Percentiles rank a stretch among this genome's conserved stretches.
phyloP scores from a whole-genome alignment of 1,284 basidiomycete genomes.

The Porogramme epimiltina region DNA sequence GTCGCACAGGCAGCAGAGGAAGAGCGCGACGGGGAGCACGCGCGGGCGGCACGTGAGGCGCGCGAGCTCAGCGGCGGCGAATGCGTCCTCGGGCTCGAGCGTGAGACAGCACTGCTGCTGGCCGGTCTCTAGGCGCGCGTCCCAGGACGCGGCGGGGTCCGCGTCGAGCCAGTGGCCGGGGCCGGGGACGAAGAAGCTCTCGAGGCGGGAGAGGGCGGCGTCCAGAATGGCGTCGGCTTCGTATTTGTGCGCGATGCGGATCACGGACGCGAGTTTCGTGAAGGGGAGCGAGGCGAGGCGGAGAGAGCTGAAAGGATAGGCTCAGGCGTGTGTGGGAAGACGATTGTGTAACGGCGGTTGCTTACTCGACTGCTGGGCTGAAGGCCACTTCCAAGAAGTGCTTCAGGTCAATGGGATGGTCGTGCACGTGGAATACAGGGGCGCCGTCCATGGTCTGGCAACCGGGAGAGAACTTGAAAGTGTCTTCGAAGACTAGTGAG shows the following conservation, averaged over 20 bases:
- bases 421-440: too few relatives aligned
- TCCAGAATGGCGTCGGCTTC: background rate
- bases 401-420: too few relatives aligned
- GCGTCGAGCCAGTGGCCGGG: background rate
- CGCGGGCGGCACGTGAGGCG: background rate
- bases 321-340: too few relatives aligned
- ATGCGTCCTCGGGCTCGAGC: background rate
- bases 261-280: background rate
- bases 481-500: too few relatives aligned
- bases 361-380: too few relatives aligned
- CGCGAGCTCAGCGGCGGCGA: background rate
- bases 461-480: too few relatives aligned
- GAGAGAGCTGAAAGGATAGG: too few relatives aligned
- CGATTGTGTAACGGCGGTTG: too few relatives aligned
- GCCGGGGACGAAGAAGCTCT: background rate
- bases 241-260: conserved; percentile 11
- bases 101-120: background rate
- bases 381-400: too few relatives aligned
- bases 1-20: conserved; percentile 4
- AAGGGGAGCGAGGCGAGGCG: too few relatives aligned
- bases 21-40: conserved; percentile 3
- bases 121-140: background rate
- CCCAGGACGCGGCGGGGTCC: background rate
- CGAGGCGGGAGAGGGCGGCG: background rate
- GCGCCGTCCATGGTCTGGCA: too few relatives aligned